Percentiles rank a stretch among this genome's conserved stretches.
Evolutionary conservation across 495 filamentous ascomycete genomes (phyloP).

Genomic region (Parathielavia hyrcaniae): DNA sequence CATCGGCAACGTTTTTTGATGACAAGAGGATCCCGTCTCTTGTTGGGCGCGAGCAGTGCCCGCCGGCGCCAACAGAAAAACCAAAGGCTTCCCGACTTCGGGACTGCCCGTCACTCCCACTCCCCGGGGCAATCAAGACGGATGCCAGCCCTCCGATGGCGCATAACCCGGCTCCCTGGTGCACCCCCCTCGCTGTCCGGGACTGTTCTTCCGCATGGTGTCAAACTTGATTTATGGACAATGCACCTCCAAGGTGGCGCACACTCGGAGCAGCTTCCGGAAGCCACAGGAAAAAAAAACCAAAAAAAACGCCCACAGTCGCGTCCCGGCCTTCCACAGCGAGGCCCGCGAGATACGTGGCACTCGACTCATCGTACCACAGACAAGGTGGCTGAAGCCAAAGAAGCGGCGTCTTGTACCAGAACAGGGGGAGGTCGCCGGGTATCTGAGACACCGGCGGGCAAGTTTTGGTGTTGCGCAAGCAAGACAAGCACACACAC

Average conservation of each 20-base stretch:
- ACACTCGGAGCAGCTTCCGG: conserved; percentile 2
- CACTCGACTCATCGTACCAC: neutral
- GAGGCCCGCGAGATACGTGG: neutral
- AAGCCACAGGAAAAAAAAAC: conserved; percentile 2
- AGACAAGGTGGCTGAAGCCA: neutral
- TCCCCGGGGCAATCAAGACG: neutral
- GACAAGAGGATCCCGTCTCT: neutral
- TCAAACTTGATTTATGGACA: neutral
- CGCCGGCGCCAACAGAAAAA: too few species aligned
- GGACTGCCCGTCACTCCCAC: conserved; percentile 1
- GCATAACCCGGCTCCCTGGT: conserved; percentile 3
- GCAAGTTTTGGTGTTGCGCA: too few species aligned
- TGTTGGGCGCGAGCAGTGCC: too few species aligned
- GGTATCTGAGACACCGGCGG: neutral
- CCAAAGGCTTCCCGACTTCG: neutral
- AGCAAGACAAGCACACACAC: neutral
- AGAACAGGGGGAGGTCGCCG: neutral
- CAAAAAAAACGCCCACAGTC: neutral
- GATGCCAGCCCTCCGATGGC: neutral
- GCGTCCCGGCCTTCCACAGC: neutral
- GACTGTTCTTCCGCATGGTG: neutral
- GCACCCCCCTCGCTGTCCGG: neutral
- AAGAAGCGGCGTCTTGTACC: neutral
- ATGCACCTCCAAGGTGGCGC: neutral
- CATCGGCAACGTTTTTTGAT: too few species aligned